Evolutionary conservation across 371 early-diverging fungal genomes (phyloP), one percentile per base, ranked within the genome.

Genomic region (Syncephalis plumigaleata): DNA sequence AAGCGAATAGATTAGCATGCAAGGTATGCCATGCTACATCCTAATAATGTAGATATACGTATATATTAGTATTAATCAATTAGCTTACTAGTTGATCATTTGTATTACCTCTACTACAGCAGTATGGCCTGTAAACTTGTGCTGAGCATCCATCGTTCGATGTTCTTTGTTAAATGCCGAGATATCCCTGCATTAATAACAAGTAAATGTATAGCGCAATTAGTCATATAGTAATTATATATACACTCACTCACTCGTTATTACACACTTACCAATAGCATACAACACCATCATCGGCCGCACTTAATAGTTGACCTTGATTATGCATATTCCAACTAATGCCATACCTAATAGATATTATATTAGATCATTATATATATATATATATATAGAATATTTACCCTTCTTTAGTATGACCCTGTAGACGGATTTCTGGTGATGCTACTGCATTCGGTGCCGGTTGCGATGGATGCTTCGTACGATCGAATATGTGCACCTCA

Each of bases 391-490:
- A n/a, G 17, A 11, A 36, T 8, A 25, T 50, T 53, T 70, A 93
- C 71, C 99, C 99, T 70, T 98, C 99, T 52, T 75, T 73, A 25
- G 73, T 62, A 58, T 98, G 98, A 2, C 98, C 96, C 40, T 71
- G 68, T 42, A 99, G 70, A 44, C 75, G 68, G 39, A 92, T 67
- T 45, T 94, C 84, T 1, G 98, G 98, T 38, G 66, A 73, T 61
- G 87, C 86, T 20, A 70, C 61, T n/a, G 77, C 77, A 54, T 79
- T 67, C 25, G 71, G 68, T 42, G 70, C 70, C 1, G 93, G 89
- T 43, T 71, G 70, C 31, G 77, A 73, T 39, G 84, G 71, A 61
- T 91, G 94, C 36, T 81, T 82, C n/a, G 98, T 97, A 48, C 91
- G 80, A 64, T 98, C 98, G 70, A 93, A 98, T 36, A 99, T 69